A percentile compares a stretch with the other conserved stretches of the same genome.
Evolutionary conservation across 2,329 filamentous ascomycete species (phyloP).

Genomic region (Alternaria sp.): DNA sequence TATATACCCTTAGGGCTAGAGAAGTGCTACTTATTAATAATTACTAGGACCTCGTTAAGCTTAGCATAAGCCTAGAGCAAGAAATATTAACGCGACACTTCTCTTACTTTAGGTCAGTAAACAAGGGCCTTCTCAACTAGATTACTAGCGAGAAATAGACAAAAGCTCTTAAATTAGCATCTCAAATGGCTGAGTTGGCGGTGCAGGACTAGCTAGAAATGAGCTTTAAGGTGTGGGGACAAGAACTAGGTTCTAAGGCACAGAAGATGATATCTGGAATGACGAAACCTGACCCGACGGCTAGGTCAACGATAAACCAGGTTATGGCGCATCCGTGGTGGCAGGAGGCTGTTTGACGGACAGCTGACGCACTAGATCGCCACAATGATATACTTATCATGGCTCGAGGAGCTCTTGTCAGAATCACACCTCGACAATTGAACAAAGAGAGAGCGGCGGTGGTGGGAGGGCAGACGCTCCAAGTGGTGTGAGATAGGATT

Average conservation of each 20-base stretch:
- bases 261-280: conserved; percentile 49
- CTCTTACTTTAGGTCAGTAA: conserved; percentile 47
- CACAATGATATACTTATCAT: conserved; percentile 4
- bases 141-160: conserved; percentile 41
- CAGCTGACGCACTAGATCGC: too few relatives aligned
- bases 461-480: background rate
- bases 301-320: conserved; percentile 47
- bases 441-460: background rate
- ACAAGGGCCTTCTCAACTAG: conserved; percentile 41
- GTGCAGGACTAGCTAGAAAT: conserved; percentile 41
- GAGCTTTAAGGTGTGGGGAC: conserved; percentile 43
- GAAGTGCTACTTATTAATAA: conserved; percentile 45
- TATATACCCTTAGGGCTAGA: conserved; percentile 46
- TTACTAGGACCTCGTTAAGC: conserved; percentile 43
- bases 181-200: conserved; percentile 35
- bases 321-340: conserved; percentile 48
- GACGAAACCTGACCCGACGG: conserved; percentile 44
- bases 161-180: conserved; percentile 36
- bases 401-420: conserved; percentile 9
- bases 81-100: conserved; percentile 48
- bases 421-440: conserved; percentile 5
- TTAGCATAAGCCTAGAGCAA: conserved; percentile 43
- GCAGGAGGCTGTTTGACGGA: conserved; percentile 27
- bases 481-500: conserved; percentile 1
- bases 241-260: conserved; percentile 37